Base-by-base conservation (phyloP, 805 yeast species). In the Suhomyces vadensis region DNA sequence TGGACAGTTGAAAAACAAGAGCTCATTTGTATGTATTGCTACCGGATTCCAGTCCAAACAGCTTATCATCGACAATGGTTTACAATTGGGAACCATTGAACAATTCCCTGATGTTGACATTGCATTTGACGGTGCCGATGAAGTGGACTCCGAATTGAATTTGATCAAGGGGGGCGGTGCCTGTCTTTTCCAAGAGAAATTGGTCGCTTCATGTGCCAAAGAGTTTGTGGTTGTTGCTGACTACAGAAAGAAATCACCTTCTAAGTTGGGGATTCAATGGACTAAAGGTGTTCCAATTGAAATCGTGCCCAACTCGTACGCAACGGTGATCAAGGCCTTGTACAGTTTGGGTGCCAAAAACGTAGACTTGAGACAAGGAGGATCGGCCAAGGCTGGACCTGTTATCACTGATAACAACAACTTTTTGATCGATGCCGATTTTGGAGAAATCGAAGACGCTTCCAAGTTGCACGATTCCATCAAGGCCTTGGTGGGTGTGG, bases 151-250 rank as follows among this genome's bases (percentile, higher is more conserved):
- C 4, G 61, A 75, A 16, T 74, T 94, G 55, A 87, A 90, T 61
- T 82, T 91, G 57, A 94, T 94, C 63, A 94, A 94, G 69, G 99
- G 99, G 53, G 99, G 99, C 39, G 99, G 99, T 33, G 99, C 97
- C 1, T 94, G 99, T 65, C 74, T 90, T 50, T 85, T 94, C 70
- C 99, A 92, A 70, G 99, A 94, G 65, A 94, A 94, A 69, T 75
- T 94, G 42, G 96, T 94, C 10, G 96, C 97, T 13, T 77, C 80
- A 44, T 81, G 88, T 49, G 82, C 97, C 3, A 71, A 78, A 46
- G 78, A 77, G 55, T 90, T 92, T 59, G 73, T 94, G 21, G 76
- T 92, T 16, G 97, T 94, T 41, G 99, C 98, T 1, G 99, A 94
- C 66, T 85, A 81, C 62, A 76, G 97, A 59, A 94, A 94, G 69